A percentile compares a stretch with the other conserved stretches of the same genome.
Conservation (phyloP, 2,329 filamentous ascomycete species). For the Ascochyta pisi region DNA sequence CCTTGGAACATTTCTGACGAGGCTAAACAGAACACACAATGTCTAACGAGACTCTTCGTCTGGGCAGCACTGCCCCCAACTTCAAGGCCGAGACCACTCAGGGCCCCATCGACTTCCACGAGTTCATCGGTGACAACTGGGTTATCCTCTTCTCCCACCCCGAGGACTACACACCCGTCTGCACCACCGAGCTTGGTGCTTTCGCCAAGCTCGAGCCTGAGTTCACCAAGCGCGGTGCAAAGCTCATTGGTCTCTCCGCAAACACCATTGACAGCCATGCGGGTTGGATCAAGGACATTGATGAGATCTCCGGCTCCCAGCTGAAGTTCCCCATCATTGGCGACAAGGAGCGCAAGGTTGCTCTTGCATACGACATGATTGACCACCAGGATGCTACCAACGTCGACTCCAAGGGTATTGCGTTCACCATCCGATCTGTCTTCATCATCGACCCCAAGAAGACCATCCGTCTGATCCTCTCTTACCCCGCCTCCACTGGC, state of each 20-base stretch:
- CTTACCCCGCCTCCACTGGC: conserved; percentile 68
- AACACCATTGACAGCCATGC: conserved; percentile 60
- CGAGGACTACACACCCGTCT: conserved; percentile 66
- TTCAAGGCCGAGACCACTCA: conserved; percentile 72
- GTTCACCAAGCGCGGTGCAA: conserved; percentile 67
- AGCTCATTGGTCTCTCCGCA: conserved; percentile 65
- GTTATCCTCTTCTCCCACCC: conserved; percentile 76
- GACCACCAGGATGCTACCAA: conserved; percentile 65
- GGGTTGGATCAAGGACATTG: conserved; percentile 61
- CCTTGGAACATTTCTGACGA: conserved; percentile 28
- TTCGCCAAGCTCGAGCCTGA: conserved; percentile 70
- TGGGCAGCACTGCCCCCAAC: conserved; percentile 71
- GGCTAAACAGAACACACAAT: conserved; percentile 30
- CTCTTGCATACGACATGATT: conserved; percentile 60
- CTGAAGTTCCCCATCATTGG: conserved; percentile 61
- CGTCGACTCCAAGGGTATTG: conserved; percentile 62
- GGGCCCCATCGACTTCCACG: conserved; percentile 73
- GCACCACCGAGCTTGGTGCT: conserved; percentile 69
- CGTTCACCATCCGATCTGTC: conserved; percentile 70
- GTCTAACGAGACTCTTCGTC: conserved; percentile 60
- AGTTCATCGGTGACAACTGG: conserved; percentile 74
- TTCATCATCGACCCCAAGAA: conserved; percentile 71
- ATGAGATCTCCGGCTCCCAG: conserved; percentile 58
- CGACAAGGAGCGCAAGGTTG: conserved; percentile 61
- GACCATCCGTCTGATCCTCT: conserved; percentile 67